phyloP scores from a whole-genome alignment of 352 stramenopile species.

The Phytophthora quininea region DNA sequence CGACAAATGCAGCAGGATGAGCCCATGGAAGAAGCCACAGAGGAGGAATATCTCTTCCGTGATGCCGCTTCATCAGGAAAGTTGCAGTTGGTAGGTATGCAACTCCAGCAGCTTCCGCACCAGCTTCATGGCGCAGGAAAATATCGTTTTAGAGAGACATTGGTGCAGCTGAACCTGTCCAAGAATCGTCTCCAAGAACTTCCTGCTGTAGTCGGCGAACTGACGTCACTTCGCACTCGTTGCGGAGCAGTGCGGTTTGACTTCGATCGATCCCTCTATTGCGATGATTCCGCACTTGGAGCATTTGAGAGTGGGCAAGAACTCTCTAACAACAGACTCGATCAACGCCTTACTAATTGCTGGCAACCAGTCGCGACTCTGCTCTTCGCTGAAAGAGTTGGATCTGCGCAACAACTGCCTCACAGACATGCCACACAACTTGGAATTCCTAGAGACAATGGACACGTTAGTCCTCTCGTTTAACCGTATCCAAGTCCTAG shows the following conservation, averaged over 20 bases:
- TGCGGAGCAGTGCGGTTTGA: conserved; percentile 72
- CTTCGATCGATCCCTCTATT: conserved; percentile 55
- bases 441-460: conserved; percentile 52
- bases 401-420: conserved; percentile 78
- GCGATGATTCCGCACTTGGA: conserved; percentile 58
- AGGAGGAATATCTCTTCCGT: conserved; percentile 72
- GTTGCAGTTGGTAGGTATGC: conserved; percentile 65
- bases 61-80: conserved; percentile 61
- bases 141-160: conserved; percentile 55
- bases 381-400: conserved; percentile 64
- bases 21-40: conserved; percentile 27
- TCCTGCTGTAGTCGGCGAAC: conserved; percentile 51
- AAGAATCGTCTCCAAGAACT: conserved; percentile 68
- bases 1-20: conserved; percentile 49
- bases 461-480: conserved; percentile 77
- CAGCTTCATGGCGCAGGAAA: conserved; percentile 47
- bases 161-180: conserved; percentile 72
- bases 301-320: conserved; percentile 75
- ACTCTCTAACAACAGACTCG: conserved; percentile 60
- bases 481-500: conserved; percentile 62
- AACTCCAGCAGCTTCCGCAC: conserved; percentile 48
- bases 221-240: conserved; percentile 60
- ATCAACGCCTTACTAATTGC: conserved; percentile 50
- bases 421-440: conserved; percentile 45
- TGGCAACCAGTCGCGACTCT: conserved; percentile 34